These are phyloP conservation scores for Atkinsonella texensis DNA, from an alignment of 2,329 filamentous ascomycete species.

Conservation along the genomic window DNA sequence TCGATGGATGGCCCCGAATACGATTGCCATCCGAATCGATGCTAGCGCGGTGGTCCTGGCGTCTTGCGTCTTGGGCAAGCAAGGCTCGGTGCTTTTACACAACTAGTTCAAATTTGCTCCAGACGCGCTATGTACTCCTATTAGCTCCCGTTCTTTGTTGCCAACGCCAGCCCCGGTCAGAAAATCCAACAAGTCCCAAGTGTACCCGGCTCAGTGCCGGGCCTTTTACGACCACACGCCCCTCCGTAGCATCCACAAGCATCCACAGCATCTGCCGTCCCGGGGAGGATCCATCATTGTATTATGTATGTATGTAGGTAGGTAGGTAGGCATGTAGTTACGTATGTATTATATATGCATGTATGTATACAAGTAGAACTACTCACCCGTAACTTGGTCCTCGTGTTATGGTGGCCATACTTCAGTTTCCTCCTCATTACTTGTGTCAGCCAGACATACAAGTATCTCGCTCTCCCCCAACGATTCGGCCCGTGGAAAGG, in stretches of 20 bases:
- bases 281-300: conserved; percentile 20
- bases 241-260: conserved; percentile 20
- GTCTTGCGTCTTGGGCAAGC: background rate
- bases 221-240: conserved; percentile 34
- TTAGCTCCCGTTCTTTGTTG: conserved; percentile 25
- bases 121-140: conserved; percentile 9
- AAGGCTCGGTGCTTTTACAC: conserved; percentile 1
- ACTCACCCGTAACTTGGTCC: conserved; percentile 29
- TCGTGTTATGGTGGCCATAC: conserved; percentile 7
- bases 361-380: conserved; percentile 30
- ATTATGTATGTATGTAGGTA: too few species aligned
- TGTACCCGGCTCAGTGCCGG: conserved; percentile 34
- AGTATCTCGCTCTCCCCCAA: background rate
- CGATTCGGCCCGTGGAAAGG: conserved; percentile 4
- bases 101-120: conserved; percentile 6
- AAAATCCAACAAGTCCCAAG: conserved; percentile 8
- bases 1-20: background rate
- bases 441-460: conserved; percentile 4
- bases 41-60: conserved; percentile 5
- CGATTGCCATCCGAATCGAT: conserved; percentile 5
- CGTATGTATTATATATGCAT: too few species aligned
- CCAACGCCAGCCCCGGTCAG: conserved; percentile 23
- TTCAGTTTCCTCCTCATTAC: conserved; percentile 1
- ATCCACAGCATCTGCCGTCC: conserved; percentile 29
- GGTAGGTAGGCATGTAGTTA: conserved; percentile 10